A percentile compares a stretch with the other conserved stretches of the same genome.
Conservation (phyloP, 805 yeast species). For the Lipomyces kockii region DNA sequence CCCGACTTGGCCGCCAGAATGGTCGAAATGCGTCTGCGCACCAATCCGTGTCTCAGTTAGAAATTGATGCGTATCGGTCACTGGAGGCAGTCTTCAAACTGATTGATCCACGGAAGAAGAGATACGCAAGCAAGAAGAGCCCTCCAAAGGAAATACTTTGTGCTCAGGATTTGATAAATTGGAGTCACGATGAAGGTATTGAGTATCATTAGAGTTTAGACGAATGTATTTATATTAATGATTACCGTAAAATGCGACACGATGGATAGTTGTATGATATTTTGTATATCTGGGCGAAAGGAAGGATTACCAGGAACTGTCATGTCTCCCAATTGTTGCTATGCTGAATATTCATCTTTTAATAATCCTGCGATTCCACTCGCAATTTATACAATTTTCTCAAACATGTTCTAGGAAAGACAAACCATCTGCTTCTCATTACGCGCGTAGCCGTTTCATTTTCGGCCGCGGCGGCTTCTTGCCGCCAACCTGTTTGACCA, state of each 20-base stretch:
- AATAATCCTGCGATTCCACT: too few species aligned
- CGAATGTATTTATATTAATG: not conserved
- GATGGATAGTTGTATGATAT: not conserved
- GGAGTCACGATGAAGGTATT: constrained; percentile 24
- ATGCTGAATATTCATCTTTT: not conserved
- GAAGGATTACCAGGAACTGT: not conserved
- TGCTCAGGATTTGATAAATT: constrained; percentile 19
- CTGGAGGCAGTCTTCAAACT: constrained; percentile 24
- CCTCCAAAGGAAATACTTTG: constrained; percentile 13
- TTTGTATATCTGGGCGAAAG: not conserved
- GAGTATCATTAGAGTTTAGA: constrained; percentile 17
- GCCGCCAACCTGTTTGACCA: constrained; percentile 75
- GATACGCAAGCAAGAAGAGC: constrained; percentile 15
- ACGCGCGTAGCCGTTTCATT: constrained; percentile 31
- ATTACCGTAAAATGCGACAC: not conserved
- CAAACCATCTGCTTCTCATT: not conserved
- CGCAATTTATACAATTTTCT: too few species aligned
- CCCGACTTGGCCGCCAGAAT: constrained; percentile 14
- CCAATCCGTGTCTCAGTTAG: constrained; percentile 8
- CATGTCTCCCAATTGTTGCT: not conserved
- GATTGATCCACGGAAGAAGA: constrained; percentile 32
- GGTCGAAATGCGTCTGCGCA: constrained; percentile 3
- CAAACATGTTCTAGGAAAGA: too few species aligned
- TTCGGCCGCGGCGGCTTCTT: constrained; percentile 42
- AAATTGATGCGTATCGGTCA: constrained; percentile 28